Conservation (phyloP, 78 protist genomes). For the Capsaspora owczarzaki region DNA sequence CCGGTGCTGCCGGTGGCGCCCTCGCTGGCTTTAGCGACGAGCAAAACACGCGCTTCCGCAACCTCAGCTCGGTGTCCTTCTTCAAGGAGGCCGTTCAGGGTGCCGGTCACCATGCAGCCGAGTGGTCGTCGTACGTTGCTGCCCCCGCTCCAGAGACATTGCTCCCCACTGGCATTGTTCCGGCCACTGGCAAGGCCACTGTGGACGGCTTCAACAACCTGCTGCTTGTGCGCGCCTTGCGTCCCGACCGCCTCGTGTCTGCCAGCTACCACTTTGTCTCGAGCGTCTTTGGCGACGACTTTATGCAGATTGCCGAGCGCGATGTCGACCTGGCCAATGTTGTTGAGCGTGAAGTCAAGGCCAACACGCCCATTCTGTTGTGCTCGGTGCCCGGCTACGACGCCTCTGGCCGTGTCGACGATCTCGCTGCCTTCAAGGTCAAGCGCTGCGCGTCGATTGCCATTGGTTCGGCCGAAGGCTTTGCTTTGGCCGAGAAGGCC, state of each 20-base stretch:
- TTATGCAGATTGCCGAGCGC: slow-evolving; percentile 10
- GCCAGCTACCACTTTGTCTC: slow-evolving; percentile 38
- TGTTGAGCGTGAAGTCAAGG: slow-evolving; percentile 13
- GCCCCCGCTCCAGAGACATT: too few relatives aligned
- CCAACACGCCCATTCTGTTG: slow-evolving; percentile 67
- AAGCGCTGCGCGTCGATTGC: slow-evolving; percentile 64
- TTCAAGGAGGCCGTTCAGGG: too few relatives aligned
- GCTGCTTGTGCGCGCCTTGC: slow-evolving; percentile 59
- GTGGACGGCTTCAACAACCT: slow-evolving; percentile 39
- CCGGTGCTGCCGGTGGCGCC: background rate
- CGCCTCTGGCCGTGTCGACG: slow-evolving; percentile 56
- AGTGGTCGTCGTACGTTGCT: too few relatives aligned
- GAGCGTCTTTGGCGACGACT: slow-evolving; percentile 43
- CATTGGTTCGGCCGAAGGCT: slow-evolving; percentile 90
- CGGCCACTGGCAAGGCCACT: too few relatives aligned
- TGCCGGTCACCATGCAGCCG: too few relatives aligned
- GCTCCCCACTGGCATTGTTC: too few relatives aligned
- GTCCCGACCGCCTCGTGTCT: slow-evolving; percentile 64
- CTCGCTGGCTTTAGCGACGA: too few relatives aligned
- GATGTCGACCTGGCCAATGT: slow-evolving; percentile 10
- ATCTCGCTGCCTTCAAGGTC: slow-evolving; percentile 26
- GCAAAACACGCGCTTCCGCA: too few relatives aligned
- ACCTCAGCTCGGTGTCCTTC: too few relatives aligned
- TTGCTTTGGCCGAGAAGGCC: slow-evolving; percentile 37
- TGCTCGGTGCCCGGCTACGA: slow-evolving; percentile 87